Evolutionary conservation across 2,329 filamentous ascomycete species (phyloP), one percentile per base, ranked within the genome.

Genomic region (Claviceps pazoutovae): DNA sequence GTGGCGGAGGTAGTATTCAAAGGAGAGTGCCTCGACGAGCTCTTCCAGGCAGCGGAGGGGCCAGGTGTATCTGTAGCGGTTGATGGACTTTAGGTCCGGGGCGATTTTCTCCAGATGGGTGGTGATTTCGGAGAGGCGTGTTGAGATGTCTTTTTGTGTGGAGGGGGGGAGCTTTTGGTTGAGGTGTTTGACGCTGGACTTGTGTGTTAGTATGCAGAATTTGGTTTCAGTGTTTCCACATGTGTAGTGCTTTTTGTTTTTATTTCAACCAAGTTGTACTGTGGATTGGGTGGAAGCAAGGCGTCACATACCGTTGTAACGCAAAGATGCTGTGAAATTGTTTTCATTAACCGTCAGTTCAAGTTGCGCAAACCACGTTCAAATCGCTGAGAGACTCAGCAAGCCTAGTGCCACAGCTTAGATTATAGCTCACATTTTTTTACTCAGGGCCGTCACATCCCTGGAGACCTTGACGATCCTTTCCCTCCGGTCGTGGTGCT

Each of bases 401-500:
- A 11, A 11, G 6, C 11, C 2, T 3, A 14, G 30, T 43, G 3
- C 43, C 23, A 26, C 19, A 36, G 26, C 16, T 2, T 8, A 46
- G 1, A 3, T 3, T 2, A 19, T 2, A 19, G 47, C 75, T 70
- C 68, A 95, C 89, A 97, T 94, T 72, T 97, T 98, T 75, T 98
- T 98, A 69, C 88, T 95, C 51, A 89, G 74, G 0, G 88, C 89
- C 6, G 93, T 98, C 53, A 98, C 86, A 66, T 98, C 93, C 56
- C 91, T 76, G 8, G 88, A 94, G 2, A 83, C 84, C 72, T 97
- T 98, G 63, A 94, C 86, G 59, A 95, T 82, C 50, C 85, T 80
- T 71, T 96, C 90, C 52, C 89, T 79, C 16, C 93, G 83, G 68
- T 97, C 93, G 67, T 98, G 88, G 65, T 97, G 91, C 68, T 93